Percentiles rank a stretch among this genome's conserved stretches.
These are phyloP conservation scores for Vigna hirtella DNA, from an alignment of 306 rosid species.

Conservation along the genomic window DNA sequence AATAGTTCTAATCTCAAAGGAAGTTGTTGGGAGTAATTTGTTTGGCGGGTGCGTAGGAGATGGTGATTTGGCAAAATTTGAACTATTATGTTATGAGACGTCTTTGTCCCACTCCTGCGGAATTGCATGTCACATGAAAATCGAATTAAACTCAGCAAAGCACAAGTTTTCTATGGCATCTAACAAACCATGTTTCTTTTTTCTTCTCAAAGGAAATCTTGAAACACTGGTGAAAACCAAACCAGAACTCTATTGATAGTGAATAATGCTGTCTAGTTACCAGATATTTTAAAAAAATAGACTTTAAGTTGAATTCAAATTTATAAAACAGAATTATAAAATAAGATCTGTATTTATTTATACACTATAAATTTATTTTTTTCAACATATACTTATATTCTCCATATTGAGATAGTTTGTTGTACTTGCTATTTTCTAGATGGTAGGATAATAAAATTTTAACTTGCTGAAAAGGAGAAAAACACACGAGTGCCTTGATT, in stretches of 20 bases:
- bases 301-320: too few relatives aligned
- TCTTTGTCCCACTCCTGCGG: neutral
- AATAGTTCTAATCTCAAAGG: neutral
- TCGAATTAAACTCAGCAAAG: neutral
- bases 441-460: neutral
- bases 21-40: too few relatives aligned
- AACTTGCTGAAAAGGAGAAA: neutral
- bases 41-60: neutral
- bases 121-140: neutral
- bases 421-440: too few relatives aligned
- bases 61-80: neutral
- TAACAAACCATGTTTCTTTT: neutral
- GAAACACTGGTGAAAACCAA: too few relatives aligned
- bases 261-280: neutral
- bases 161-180: neutral
- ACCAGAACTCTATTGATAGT: neutral
- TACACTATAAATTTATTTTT: too few relatives aligned
- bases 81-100: too few relatives aligned
- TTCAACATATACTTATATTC: too few relatives aligned
- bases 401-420: neutral
- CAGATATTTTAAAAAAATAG: neutral
- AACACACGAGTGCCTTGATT: conserved; percentile 37
- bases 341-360: too few relatives aligned
- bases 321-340: too few relatives aligned
- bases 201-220: neutral